Conservation (phyloP, 441 rosid species). For the Codiaeum variegatum region DNA sequence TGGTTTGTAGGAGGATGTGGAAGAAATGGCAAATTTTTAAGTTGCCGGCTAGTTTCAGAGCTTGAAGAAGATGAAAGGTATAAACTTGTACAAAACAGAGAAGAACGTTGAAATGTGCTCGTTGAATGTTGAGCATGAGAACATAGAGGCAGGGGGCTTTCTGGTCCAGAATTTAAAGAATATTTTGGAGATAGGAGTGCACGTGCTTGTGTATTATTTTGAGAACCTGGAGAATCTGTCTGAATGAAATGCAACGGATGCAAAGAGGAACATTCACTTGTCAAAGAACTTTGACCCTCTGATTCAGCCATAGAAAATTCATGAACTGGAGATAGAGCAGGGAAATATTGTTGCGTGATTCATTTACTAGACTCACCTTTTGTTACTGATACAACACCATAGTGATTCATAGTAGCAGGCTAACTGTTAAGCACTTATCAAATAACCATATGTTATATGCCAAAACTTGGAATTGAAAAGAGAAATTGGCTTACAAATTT, state of each 20-base stretch:
- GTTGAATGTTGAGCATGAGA: conserved; percentile 33
- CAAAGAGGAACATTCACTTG: conserved; percentile 28
- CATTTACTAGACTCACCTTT: conserved; percentile 44
- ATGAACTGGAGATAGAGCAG: conserved; percentile 34
- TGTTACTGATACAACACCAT: conserved; percentile 31
- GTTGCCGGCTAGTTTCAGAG: conserved; percentile 49
- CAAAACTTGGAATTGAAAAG: conserved; percentile 6
- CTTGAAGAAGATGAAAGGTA: conserved; percentile 68
- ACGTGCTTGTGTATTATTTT: conserved; percentile 15
- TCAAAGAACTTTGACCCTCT: conserved; percentile 27
- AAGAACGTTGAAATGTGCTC: conserved; percentile 56
- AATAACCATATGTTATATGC: conserved; percentile 3
- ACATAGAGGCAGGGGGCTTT: conserved; percentile 37
- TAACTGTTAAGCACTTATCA: conserved; percentile 17
- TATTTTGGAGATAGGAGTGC: conserved; percentile 16
- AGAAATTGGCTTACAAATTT: not conserved
- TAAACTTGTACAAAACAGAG: conserved; percentile 74
- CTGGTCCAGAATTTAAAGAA: conserved; percentile 31
- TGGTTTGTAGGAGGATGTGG: conserved; percentile 50
- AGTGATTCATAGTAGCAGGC: conserved; percentile 35
- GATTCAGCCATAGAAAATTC: conserved; percentile 37
- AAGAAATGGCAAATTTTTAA: conserved; percentile 74
- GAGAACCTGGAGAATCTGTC: conserved; percentile 31
- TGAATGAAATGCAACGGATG: conserved; percentile 31
- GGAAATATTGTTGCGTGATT: conserved; percentile 32